Conservation (phyloP, 2,329 filamentous ascomycete species). For the Claviceps maximensis region DNA sequence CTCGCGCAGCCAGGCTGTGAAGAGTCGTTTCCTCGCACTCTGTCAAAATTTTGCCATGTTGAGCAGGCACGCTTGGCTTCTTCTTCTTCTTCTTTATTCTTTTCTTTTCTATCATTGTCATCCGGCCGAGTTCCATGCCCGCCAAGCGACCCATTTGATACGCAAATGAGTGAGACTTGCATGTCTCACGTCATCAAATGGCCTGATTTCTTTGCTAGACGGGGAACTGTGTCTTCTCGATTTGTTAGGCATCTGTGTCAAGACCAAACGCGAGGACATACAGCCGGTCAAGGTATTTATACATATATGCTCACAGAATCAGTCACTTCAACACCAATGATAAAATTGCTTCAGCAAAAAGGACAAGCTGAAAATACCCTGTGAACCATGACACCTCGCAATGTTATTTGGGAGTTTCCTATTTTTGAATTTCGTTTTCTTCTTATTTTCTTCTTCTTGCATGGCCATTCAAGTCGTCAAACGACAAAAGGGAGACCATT, state of each 20-base stretch:
- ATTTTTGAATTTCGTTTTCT: background rate
- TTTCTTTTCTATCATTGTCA: background rate
- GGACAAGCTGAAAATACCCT: background rate
- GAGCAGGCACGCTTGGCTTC: background rate
- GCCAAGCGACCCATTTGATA: background rate
- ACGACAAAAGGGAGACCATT: background rate
- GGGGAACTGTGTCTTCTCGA: background rate
- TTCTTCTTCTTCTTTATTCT: background rate
- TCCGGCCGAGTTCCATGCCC: background rate
- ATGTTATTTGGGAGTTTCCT: background rate
- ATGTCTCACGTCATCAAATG: conserved; percentile 3
- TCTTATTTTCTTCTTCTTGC: background rate
- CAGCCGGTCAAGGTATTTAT: background rate
- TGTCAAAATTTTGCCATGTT: background rate
- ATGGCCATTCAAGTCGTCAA: background rate
- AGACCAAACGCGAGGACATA: background rate
- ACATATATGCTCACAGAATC: background rate
- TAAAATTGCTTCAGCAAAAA: background rate
- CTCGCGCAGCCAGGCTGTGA: background rate
- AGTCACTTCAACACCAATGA: background rate
- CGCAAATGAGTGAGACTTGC: background rate
- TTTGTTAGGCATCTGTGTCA: background rate
- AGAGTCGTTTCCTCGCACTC: background rate
- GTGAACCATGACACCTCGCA: conserved; percentile 1
- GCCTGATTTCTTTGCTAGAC: background rate